Evolutionary conservation across 208 protist species (phyloP).

Genomic region (Tetramitus jugosus): DNA sequence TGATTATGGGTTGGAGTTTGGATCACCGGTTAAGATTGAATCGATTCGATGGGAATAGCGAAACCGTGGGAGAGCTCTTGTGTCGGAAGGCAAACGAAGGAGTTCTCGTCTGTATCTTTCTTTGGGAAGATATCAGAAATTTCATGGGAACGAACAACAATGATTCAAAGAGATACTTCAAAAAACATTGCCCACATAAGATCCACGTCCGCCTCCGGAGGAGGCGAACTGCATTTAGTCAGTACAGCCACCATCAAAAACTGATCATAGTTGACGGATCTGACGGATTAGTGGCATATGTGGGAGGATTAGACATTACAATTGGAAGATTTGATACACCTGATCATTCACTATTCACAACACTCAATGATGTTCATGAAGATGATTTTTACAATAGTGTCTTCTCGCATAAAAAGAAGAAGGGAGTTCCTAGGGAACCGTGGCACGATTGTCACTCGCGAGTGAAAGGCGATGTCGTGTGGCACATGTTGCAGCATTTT

Average conservation of each 20-base stretch:
- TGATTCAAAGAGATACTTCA: neutral
- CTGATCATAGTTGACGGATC: neutral
- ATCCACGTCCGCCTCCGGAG: neutral
- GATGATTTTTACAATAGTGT: neutral
- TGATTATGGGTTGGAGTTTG: neutral
- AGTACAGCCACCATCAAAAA: neutral
- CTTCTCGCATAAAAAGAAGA: neutral
- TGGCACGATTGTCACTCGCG: neutral
- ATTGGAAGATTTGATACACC: conserved; percentile 28
- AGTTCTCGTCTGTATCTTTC: conserved; percentile 35
- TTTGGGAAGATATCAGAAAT: conserved; percentile 38
- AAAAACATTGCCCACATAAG: neutral
- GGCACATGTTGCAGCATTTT: neutral
- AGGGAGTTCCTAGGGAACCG: neutral
- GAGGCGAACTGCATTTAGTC: neutral
- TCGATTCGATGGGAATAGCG: too few species aligned
- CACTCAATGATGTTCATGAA: too few species aligned
- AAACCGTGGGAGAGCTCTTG: conserved; percentile 36
- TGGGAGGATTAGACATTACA: conserved; percentile 31
- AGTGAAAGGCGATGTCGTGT: neutral
- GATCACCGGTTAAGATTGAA: neutral
- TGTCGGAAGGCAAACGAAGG: conserved; percentile 40
- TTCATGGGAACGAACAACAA: conserved; percentile 18
- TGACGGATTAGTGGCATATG: conserved; percentile 5
- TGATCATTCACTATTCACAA: conserved; percentile 15